A percentile compares a stretch with the other conserved stretches of the same genome.
phyloP scores from a whole-genome alignment of 805 yeast species.

The Lipomyces lipofer region DNA sequence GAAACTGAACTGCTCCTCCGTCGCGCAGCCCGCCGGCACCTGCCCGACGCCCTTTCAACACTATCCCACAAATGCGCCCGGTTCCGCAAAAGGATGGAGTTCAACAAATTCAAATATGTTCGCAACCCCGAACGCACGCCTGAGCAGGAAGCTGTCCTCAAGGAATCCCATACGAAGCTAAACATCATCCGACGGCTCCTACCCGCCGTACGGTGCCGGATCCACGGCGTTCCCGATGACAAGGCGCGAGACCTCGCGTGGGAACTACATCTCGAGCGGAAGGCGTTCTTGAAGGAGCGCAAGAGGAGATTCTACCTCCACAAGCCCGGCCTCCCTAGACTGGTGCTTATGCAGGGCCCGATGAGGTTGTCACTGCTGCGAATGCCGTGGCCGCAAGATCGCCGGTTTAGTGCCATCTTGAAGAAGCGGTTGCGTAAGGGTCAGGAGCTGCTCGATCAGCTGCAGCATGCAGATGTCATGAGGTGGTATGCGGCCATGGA shows the following conservation, averaged over 20 bases:
- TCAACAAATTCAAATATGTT: not conserved
- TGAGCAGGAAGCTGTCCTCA: not conserved
- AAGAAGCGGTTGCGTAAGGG: not conserved
- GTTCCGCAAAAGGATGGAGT: not conserved
- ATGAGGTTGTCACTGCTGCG: not conserved
- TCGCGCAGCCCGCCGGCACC: not conserved
- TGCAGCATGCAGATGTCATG: too few relatives aligned
- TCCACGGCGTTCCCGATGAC: not conserved
- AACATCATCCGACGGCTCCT: not conserved
- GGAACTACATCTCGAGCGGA: not conserved
- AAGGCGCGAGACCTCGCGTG: not conserved
- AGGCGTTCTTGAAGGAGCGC: not conserved
- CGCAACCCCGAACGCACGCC: not conserved
- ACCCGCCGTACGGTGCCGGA: slow-evolving; percentile 1
- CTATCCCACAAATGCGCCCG: not conserved
- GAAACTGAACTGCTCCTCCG: not conserved
- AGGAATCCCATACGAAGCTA: not conserved
- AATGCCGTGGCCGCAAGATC: not conserved
- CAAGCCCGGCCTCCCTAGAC: not conserved
- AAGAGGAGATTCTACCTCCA: not conserved
- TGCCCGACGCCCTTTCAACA: not conserved
- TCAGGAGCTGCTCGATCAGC: slow-evolving; percentile 3
- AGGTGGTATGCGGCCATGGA: too few relatives aligned
- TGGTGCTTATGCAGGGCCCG: slow-evolving; percentile 1
- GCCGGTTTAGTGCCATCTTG: not conserved